Evolutionary conservation across 176 grass and related monocot genomes (phyloP), one percentile per base, ranked within the genome.

Genomic region (Carex cristatella): DNA sequence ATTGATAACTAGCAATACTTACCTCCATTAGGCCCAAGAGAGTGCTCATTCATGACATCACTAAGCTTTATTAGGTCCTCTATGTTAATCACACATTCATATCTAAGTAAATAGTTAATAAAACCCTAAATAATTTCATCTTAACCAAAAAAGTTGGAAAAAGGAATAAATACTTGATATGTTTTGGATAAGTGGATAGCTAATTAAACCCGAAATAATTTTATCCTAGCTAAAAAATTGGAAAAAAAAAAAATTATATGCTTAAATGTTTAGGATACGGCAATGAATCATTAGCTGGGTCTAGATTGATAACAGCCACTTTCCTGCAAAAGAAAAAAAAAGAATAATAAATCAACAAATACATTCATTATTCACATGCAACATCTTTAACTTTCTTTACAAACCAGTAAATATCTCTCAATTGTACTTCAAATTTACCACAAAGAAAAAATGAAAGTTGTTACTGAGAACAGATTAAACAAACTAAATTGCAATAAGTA

Each of bases 1-100:
- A 31, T 37, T 30, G n/a, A 44, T 63, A 31, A 60, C 8, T 23
- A 23, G 37, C 11, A 58, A 56, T 28, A 6, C 38, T 62, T 79
- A 98, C 93, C 96, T 95, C 96, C 96, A 80, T 98, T 98, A 68
- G 96, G 96, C 68, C 96, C 96, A 92, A 98, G 93, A 18, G 91
- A 95, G 84, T 94, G 93, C 71, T 93, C 96, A 1, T 61, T 61
- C 93, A 95, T 98, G 64, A 92, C 93, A 94, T 98, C 96, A 69
- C 88, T 94, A 4, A 95, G 91, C 84, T 95, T 95, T 82, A 95
- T 89, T 38, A 98, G 93, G 61, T 98, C 91, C 77, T 98, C 93
- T 13, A 98, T 95, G 83, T 95, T 95, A 65, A 98, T 82, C 18
- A 91, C 85, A 82, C 96, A 98, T 12, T 98, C 96, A 65, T 98